Base-by-base conservation (phyloP, 495 filamentous ascomycete species). In the Astrothelium macrocarpum region DNA sequence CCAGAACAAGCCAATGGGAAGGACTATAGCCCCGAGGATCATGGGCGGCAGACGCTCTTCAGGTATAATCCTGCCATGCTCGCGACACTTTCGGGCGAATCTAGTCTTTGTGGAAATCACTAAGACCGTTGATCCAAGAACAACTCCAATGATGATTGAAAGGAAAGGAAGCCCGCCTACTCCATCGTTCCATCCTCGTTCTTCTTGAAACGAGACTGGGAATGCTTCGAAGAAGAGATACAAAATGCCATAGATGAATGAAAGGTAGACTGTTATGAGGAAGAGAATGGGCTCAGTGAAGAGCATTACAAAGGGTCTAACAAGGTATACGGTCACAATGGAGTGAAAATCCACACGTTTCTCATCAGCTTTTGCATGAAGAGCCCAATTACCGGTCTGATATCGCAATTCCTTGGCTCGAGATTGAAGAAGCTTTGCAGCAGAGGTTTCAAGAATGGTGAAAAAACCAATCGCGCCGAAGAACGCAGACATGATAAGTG, bases 381-480 rank as follows among this genome's bases (percentile, higher is more conserved):
- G 68, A 14, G 79, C 81, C 75, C 79, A 80, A 68, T 89, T 87
- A 39, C 78, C 74, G 20, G 85, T 87, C 59, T 82, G 78, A 14
- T 71, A 71, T 14, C 86, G 80, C 14, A 87, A 72, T 39, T 77
- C 75, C 23, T 76, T 77, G 1, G 87, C 87, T 31, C 43, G 28
- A n/a, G 68, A 67, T 65, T 84, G 77, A 0, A 87, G 75, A 29
- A 89, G 73, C 2, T 78, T 75, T 7, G 83, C 77, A 0, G 72
- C 71, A 60, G 80, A 84, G 1, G 87, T 88, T 71, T 90, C 87
- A 0, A 81, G 82, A 14, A 85, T 74, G 58, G 81, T 69, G 32
- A 86, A 67, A 11, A 75, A 56, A 9, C 70, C 72, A 26, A 72
- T 59, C 0, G 77, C 62, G 46, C 81, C 81, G 16, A 64, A 3